Conservation (phyloP, 1,139 yeast genomes). For the Zygotorulaspora mrakii region DNA sequence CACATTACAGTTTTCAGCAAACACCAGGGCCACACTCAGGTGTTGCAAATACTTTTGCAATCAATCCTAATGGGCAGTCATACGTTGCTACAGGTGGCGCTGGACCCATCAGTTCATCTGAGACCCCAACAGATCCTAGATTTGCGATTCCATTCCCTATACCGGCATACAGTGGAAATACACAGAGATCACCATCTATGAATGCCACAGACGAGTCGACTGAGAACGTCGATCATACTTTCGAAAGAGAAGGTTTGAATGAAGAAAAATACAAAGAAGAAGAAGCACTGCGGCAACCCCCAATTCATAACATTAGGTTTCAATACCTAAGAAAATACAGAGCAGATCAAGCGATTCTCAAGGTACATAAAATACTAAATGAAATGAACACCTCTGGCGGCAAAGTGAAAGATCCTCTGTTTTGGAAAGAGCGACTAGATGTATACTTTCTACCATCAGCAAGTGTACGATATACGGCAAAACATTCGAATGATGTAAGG, state of each 20-base stretch:
- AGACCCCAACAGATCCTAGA: neutral
- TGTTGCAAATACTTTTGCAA: neutral
- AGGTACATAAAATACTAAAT: constrained; percentile 27
- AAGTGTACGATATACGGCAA: constrained; percentile 44
- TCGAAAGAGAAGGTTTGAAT: neutral
- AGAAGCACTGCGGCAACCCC: neutral
- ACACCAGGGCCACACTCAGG: neutral
- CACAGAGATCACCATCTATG: neutral
- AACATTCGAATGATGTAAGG: constrained; percentile 45
- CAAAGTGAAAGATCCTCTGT: constrained; percentile 40
- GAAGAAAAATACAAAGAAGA: neutral
- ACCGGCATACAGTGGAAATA: neutral
- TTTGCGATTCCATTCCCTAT: neutral
- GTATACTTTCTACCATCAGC: constrained; percentile 52
- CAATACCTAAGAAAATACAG: constrained; percentile 24
- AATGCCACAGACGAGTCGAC: neutral
- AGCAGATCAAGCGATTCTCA: constrained; percentile 29
- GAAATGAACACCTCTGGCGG: constrained; percentile 26
- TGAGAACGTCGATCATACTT: neutral
- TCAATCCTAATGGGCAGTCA: neutral
- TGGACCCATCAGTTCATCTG: neutral
- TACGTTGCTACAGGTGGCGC: neutral
- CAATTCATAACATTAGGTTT: constrained; percentile 5
- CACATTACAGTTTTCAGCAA: neutral
- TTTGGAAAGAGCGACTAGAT: constrained; percentile 46